Evolutionary conservation across 2,329 filamentous ascomycete genomes (phyloP).

Genomic region (Penicillium sp.): DNA sequence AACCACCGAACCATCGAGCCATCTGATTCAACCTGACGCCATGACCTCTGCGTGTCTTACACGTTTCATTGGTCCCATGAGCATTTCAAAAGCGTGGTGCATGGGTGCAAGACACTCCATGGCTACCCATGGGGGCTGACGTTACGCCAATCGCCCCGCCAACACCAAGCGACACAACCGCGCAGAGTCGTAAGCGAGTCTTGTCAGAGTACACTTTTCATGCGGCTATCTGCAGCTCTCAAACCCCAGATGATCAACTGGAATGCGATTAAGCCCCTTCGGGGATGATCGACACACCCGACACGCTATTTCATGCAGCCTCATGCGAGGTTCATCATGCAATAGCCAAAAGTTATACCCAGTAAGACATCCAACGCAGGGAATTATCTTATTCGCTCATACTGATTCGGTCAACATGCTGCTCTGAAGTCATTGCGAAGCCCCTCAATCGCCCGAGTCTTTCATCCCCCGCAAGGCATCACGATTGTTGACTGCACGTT

Average conservation of each 20-base stretch:
- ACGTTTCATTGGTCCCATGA: conserved; percentile 19
- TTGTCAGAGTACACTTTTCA: conserved; percentile 5
- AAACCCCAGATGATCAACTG: conserved; percentile 12
- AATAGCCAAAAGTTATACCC: conserved; percentile 3
- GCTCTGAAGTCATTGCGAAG: conserved; percentile 22
- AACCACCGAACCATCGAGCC: neutral
- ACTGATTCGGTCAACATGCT: neutral
- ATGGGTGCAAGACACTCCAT: conserved; percentile 7
- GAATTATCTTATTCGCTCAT: conserved; percentile 11
- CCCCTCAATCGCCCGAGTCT: conserved; percentile 2
- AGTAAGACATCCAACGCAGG: conserved; percentile 11
- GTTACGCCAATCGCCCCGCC: neutral
- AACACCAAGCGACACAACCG: neutral
- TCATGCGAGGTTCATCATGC: conserved; percentile 26
- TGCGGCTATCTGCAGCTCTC: conserved; percentile 2
- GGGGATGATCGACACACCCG: conserved; percentile 16
- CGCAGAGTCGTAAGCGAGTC: conserved; percentile 6
- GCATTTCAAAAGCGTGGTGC: conserved; percentile 11
- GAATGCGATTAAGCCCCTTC: conserved; percentile 24
- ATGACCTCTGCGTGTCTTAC: conserved; percentile 23
- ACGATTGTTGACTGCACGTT: conserved; percentile 22
- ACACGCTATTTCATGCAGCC: conserved; percentile 13
- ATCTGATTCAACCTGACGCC: conserved; percentile 1
- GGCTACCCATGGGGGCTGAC: conserved; percentile 7
- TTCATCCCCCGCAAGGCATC: conserved; percentile 20